Percentiles rank a stretch among this genome's conserved stretches.
Evolutionary conservation across 2,329 filamentous ascomycete species (phyloP).

Genomic region (Nemania bipapillata): DNA sequence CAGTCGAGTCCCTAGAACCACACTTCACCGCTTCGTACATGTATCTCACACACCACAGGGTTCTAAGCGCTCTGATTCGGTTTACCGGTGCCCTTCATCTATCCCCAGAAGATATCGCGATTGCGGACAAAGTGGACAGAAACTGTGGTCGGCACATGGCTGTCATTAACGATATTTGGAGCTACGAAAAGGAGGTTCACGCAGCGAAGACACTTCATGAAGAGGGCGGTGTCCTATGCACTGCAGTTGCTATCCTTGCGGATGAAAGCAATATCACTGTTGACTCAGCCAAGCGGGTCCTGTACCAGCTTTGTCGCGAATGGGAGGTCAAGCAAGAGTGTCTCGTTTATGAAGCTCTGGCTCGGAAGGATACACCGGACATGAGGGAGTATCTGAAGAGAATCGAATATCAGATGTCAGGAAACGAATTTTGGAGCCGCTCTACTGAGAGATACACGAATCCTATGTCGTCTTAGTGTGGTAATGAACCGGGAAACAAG

Average conservation of each 20-base stretch:
- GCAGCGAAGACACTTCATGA: conserved; percentile 29
- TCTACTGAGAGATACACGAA: background rate
- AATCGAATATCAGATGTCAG: conserved; percentile 4
- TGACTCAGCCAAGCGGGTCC: conserved; percentile 1
- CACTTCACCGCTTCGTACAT: background rate
- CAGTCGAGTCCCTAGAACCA: background rate
- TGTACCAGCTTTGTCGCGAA: conserved; percentile 12
- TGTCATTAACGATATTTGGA: conserved; percentile 48
- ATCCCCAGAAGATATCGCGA: conserved; percentile 40
- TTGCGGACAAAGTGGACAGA: conserved; percentile 44
- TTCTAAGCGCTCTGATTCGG: conserved; percentile 51
- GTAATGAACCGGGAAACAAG: background rate
- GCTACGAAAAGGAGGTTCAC: conserved; percentile 53
- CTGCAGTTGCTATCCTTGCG: conserved; percentile 16
- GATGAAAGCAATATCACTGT: background rate
- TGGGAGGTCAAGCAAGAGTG: conserved; percentile 11
- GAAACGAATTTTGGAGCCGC: conserved; percentile 11
- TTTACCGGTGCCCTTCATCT: conserved; percentile 49
- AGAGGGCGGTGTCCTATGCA: conserved; percentile 41
- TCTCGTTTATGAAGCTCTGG: background rate
- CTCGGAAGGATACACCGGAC: background rate
- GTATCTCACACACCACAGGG: conserved; percentile 31
- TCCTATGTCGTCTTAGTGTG: background rate
- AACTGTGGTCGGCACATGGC: conserved; percentile 53
- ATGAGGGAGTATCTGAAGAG: background rate